Percentiles rank a stretch among this genome's conserved stretches.
These are phyloP conservation scores for Mallotus nudiflorus DNA, from an alignment of 345 rosid species.

Conservation along the genomic window DNA sequence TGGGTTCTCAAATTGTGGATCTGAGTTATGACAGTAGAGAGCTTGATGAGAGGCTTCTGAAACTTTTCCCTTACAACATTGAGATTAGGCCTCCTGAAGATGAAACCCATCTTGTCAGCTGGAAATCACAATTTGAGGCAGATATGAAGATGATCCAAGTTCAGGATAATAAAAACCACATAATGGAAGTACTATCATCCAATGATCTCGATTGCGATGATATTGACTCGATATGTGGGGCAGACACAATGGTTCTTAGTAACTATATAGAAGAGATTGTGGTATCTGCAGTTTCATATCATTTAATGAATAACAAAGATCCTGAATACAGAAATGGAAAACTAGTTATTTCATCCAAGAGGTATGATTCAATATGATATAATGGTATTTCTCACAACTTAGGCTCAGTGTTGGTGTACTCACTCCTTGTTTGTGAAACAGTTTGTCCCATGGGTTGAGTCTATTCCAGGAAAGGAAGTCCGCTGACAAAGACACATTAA, in stretches of 20 bases:
- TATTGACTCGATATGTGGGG: conserved; percentile 63
- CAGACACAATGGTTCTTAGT: conserved; percentile 69
- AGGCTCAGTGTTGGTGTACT: background rate
- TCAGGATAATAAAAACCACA: conserved; percentile 85
- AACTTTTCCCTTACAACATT: conserved; percentile 81
- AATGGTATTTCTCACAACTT: background rate
- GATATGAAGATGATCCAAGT: conserved; percentile 95
- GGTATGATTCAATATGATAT: conserved; percentile 40
- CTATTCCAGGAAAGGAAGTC: conserved; percentile 74
- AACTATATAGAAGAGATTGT: conserved; percentile 89
- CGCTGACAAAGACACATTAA: conserved; percentile 41
- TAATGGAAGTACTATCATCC: conserved; percentile 82
- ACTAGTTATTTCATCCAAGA: conserved; percentile 71
- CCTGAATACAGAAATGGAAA: conserved; percentile 84
- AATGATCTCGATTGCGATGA: conserved; percentile 93
- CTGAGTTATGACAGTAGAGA: conserved; percentile 43
- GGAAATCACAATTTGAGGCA: conserved; percentile 89
- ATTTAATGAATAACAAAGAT: conserved; percentile 78
- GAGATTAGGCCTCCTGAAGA: conserved; percentile 90
- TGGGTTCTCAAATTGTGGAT: conserved; percentile 73
- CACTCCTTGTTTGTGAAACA: conserved; percentile 29
- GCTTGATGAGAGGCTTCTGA: conserved; percentile 60
- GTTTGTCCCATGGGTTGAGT: conserved; percentile 86
- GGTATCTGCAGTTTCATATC: conserved; percentile 84
- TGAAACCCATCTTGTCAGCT: conserved; percentile 73